Percentiles rank a stretch among this genome's conserved stretches.
Conservation (phyloP, 1,284 basidiomycete species). For the Fomitopsis schrenkii region DNA sequence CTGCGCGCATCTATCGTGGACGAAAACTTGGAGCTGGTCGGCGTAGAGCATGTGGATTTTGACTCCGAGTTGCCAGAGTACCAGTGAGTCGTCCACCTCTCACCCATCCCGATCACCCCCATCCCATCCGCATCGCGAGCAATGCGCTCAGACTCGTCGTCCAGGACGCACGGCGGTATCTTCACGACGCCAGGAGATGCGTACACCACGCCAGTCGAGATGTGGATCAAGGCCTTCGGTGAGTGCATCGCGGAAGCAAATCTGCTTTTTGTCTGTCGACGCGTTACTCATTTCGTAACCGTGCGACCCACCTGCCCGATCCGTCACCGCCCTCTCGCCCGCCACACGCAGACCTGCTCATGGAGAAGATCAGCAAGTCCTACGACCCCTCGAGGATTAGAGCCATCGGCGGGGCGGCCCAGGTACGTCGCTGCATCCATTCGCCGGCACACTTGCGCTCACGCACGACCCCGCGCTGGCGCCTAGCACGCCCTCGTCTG, state of each 20-base stretch:
- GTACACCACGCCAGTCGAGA: conserved; percentile 78
- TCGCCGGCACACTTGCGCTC: conserved; percentile 2
- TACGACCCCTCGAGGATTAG: conserved; percentile 66
- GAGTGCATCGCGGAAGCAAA: conserved; percentile 47
- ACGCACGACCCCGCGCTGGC: neutral
- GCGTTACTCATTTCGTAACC: conserved; percentile 16
- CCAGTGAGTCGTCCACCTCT: conserved; percentile 49
- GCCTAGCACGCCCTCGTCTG: conserved; percentile 72
- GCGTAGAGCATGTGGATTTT: conserved; percentile 76
- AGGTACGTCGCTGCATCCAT: conserved; percentile 36
- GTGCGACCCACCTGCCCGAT: conserved; percentile 9
- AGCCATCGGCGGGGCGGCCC: conserved; percentile 70
- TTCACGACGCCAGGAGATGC: conserved; percentile 82
- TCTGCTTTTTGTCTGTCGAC: conserved; percentile 17
- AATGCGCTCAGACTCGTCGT: neutral
- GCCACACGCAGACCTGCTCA: conserved; percentile 51
- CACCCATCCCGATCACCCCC: no score
- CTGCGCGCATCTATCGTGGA: conserved; percentile 77
- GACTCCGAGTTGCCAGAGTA: conserved; percentile 76
- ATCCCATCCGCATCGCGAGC: conserved; percentile 24
- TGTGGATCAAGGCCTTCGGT: conserved; percentile 84
- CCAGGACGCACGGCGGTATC: conserved; percentile 77
- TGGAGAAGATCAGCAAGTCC: conserved; percentile 67
- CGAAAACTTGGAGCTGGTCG: conserved; percentile 72
- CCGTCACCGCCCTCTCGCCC: conserved; percentile 9